A percentile compares a stretch with the other conserved stretches of the same genome.
Evolutionary conservation across 2,329 filamentous ascomycete species (phyloP).

Genomic region (Didymella lethalis): DNA sequence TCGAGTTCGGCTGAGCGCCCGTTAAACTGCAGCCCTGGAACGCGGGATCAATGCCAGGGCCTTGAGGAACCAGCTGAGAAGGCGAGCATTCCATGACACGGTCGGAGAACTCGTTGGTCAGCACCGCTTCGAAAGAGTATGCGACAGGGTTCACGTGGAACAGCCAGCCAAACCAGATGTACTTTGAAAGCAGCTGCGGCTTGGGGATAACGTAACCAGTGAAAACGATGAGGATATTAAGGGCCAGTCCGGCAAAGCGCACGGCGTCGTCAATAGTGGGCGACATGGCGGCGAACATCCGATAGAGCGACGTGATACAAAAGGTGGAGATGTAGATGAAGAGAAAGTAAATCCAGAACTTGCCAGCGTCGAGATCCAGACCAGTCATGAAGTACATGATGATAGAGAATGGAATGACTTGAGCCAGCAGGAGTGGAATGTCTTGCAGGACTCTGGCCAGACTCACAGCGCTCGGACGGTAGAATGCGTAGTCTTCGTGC

Average conservation of each 20-base stretch:
- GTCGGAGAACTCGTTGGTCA: conserved; percentile 70
- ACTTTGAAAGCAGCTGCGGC: conserved; percentile 63
- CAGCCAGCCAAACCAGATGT: conserved; percentile 69
- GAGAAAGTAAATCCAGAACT: conserved; percentile 72
- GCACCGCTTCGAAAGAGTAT: conserved; percentile 72
- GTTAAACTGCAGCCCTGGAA: conserved; percentile 70
- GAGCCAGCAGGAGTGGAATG: conserved; percentile 65
- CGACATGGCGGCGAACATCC: conserved; percentile 70
- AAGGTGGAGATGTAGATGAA: conserved; percentile 70
- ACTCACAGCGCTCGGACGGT: conserved; percentile 71
- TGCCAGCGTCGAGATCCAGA: conserved; percentile 65
- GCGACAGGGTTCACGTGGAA: conserved; percentile 58
- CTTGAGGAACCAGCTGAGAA: conserved; percentile 66
- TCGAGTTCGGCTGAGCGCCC: conserved; percentile 63
- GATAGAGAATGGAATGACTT: conserved; percentile 66
- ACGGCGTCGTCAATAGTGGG: conserved; percentile 72
- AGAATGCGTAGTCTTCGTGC: conserved; percentile 73
- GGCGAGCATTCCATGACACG: conserved; percentile 66
- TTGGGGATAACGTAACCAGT: conserved; percentile 75
- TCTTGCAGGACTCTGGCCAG: conserved; percentile 70
- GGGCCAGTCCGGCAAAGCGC: conserved; percentile 67
- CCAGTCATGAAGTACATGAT: conserved; percentile 72
- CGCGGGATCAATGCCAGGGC: conserved; percentile 61
- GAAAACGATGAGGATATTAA: conserved; percentile 70
- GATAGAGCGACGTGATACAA: conserved; percentile 69